Evolutionary conservation across 1,139 yeast genomes (phyloP).

Genomic region (Geotrichum fermentans): DNA sequence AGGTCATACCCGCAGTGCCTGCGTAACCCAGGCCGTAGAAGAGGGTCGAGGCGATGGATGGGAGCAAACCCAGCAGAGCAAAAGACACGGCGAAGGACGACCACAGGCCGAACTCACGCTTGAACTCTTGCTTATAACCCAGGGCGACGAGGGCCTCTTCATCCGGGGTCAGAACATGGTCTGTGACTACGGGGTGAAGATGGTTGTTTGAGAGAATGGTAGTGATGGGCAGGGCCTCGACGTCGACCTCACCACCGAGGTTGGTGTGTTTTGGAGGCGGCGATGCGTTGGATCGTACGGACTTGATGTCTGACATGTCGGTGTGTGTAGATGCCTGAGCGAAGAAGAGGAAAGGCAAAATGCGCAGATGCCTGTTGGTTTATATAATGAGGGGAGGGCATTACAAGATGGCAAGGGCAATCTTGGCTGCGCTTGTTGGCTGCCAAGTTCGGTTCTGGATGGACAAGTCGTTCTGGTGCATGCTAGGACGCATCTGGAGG

Average conservation of each 20-base stretch:
- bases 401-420: no score
- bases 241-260: constrained; percentile 27
- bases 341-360: no score
- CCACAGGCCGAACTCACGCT: constrained; percentile 54
- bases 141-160: constrained; percentile 42
- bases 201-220: constrained; percentile 24
- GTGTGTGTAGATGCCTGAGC: background rate
- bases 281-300: background rate
- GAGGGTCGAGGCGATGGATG: constrained; percentile 49
- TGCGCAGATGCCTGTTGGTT: no score
- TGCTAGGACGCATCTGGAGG: no score
- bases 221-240: constrained; percentile 27
- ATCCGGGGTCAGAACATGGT: constrained; percentile 28
- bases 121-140: constrained; percentile 71
- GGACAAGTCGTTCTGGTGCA: no score
- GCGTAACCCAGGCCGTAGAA: constrained; percentile 46
- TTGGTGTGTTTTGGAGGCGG: constrained; percentile 12
- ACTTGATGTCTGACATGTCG: constrained; percentile 1
- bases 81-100: constrained; percentile 64
- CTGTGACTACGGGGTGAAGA: constrained; percentile 29
- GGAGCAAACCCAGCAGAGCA: constrained; percentile 62
- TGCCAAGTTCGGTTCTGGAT: no score
- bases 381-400: no score
- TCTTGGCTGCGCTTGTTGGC: no score
- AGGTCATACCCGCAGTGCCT: constrained; percentile 54